These are phyloP conservation scores for Pharnaceum exiguum DNA, from an alignment of 148 eudicot genomes.

Conservation along the genomic window DNA sequence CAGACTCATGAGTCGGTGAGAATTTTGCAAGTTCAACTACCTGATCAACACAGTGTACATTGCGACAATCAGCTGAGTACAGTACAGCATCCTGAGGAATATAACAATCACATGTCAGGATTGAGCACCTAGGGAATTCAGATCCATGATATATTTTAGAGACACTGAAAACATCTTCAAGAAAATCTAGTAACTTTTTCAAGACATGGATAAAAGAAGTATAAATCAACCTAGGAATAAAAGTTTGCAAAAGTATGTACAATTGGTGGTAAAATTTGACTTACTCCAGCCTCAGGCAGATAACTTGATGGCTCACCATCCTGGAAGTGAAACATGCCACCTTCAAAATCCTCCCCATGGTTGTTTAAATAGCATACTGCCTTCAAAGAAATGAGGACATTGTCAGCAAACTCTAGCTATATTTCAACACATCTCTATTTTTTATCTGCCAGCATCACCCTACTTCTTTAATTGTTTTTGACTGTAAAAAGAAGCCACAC, in stretches of 20 bases:
- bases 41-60: slow-evolving; percentile 89
- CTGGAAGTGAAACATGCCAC: slow-evolving; percentile 91
- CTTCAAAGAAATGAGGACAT: slow-evolving; percentile 30
- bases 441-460: too few relatives aligned
- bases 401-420: slow-evolving; percentile 10
- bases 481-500: too few relatives aligned
- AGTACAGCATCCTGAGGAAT: slow-evolving; percentile 62
- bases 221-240: background rate
- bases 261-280: slow-evolving; percentile 16
- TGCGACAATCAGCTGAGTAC: slow-evolving; percentile 82
- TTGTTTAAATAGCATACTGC: slow-evolving; percentile 91
- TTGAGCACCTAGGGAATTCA: background rate
- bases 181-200: background rate
- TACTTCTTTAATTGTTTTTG: too few relatives aligned
- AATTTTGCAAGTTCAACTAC: slow-evolving; percentile 28
- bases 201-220: background rate
- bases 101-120: slow-evolving; percentile 11
- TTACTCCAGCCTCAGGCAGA: slow-evolving; percentile 85
- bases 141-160: background rate
- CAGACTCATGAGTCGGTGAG: background rate
- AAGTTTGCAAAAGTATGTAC: background rate
- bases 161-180: background rate
- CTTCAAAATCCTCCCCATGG: slow-evolving; percentile 61
- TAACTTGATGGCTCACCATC: slow-evolving; percentile 66
- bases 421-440: too few relatives aligned